A percentile compares a stretch with the other conserved stretches of the same genome.
Conservation (phyloP, 2,329 filamentous ascomycete genomes). For the Aspergillus candidus region DNA sequence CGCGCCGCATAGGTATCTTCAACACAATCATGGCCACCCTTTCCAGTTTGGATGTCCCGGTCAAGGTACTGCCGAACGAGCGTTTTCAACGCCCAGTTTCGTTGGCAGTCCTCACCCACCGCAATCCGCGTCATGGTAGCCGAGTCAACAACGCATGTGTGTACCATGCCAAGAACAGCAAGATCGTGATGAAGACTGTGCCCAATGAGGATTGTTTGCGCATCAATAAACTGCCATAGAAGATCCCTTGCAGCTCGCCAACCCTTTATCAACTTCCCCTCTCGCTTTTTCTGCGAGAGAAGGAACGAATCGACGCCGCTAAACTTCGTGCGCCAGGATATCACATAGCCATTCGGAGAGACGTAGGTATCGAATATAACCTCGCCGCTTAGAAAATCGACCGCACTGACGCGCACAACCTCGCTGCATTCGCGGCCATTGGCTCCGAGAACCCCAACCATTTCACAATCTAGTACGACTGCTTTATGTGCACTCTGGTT, state of each 20-base stretch:
- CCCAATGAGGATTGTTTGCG: conserved; percentile 44
- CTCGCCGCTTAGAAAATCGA: conserved; percentile 46
- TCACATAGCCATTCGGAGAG: conserved; percentile 27
- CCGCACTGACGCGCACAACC: conserved; percentile 34
- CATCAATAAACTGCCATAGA: conserved; percentile 40
- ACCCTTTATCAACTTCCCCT: conserved; percentile 25
- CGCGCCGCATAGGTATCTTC: conserved; percentile 47
- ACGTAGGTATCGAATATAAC: conserved; percentile 42
- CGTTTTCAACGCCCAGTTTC: conserved; percentile 32
- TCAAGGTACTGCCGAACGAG: conserved; percentile 32
- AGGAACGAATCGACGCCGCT: conserved; percentile 33
- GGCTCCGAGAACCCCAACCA: conserved; percentile 32
- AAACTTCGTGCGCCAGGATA: conserved; percentile 34
- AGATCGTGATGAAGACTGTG: conserved; percentile 45
- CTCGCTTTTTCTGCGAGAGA: conserved; percentile 27
- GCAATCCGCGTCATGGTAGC: conserved; percentile 36
- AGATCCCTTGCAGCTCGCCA: conserved; percentile 40
- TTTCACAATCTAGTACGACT: conserved; percentile 46
- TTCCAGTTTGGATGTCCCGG: conserved; percentile 29
- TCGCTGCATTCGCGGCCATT: conserved; percentile 18
- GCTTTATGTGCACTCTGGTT: conserved; percentile 12
- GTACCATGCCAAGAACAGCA: conserved; percentile 38
- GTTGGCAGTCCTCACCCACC: conserved; percentile 12
- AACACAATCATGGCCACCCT: conserved; percentile 42
- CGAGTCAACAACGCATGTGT: conserved; percentile 43